Conservation (phyloP, 371 early-diverging fungal genomes). For the Mucor mucedo region DNA sequence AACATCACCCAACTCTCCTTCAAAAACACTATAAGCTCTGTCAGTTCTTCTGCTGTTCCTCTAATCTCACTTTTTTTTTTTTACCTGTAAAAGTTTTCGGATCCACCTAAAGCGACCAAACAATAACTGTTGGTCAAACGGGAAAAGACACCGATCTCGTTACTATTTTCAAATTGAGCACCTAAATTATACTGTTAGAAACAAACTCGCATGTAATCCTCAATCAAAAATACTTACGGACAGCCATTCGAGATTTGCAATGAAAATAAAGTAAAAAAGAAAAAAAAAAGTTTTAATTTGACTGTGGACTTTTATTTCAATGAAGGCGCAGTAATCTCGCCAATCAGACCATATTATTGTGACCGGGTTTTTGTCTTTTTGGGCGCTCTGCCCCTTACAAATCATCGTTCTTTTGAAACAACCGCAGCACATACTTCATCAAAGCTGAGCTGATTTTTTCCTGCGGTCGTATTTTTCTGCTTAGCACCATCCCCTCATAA, state of each 20-base stretch:
- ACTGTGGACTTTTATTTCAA: conserved; percentile 1
- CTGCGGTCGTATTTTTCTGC: too few species aligned
- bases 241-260: conserved; percentile 32
- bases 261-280: not conserved
- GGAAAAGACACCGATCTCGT: conserved; percentile 99
- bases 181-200: conserved; percentile 4
- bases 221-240: conserved; percentile 36
- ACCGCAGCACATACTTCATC: too few species aligned
- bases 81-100: conserved; percentile 97
- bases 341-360: not conserved
- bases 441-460: too few species aligned
- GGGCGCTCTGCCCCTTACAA: not conserved
- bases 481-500: too few species aligned
- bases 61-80: conserved; percentile 1
- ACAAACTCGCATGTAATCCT: not conserved
- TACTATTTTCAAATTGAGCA: conserved; percentile 99
- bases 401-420: not conserved
- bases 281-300: conserved; percentile 7
- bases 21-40: conserved; percentile 79
- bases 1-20: conserved; percentile 93
- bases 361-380: not conserved
- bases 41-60: not conserved
- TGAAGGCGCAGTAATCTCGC: conserved; percentile 17
- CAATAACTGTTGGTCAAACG: conserved; percentile 99
- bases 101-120: conserved; percentile 97